Conservation (phyloP, 176 grass and related monocot species). For the Musa troglodytarum region DNA sequence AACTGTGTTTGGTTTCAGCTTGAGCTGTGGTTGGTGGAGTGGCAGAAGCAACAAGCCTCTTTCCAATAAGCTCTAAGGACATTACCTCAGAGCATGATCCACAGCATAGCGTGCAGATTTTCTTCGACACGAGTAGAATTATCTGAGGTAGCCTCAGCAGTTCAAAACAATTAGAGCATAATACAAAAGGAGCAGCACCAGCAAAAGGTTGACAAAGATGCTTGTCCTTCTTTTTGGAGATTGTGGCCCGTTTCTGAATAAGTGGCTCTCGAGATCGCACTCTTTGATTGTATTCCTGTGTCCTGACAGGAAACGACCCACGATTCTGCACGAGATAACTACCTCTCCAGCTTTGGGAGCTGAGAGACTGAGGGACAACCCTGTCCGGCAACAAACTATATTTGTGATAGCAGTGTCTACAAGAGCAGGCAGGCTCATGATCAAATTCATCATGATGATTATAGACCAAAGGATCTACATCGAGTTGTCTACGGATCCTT, state of each 20-base stretch:
- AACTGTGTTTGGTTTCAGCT: conserved; percentile 31
- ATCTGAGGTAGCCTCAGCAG: conserved; percentile 62
- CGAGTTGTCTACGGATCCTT: conserved; percentile 27
- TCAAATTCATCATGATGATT: conserved; percentile 21
- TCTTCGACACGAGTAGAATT: conserved; percentile 32
- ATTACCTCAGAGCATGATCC: conserved; percentile 60
- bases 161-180: conserved; percentile 66
- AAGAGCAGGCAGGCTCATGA: conserved; percentile 29
- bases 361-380: conserved; percentile 4
- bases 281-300: neutral
- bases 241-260: conserved; percentile 40
- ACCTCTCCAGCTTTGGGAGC: conserved; percentile 8
- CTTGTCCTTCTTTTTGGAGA: conserved; percentile 47
- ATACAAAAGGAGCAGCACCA: conserved; percentile 66
- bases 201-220: conserved; percentile 46
- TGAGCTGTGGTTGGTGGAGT: conserved; percentile 15
- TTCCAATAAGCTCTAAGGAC: conserved; percentile 32
- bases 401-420: conserved; percentile 33
- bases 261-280: conserved; percentile 36
- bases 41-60: conserved; percentile 14
- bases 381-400: conserved; percentile 29
- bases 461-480: conserved; percentile 1
- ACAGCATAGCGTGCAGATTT: conserved; percentile 36
- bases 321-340: conserved; percentile 47
- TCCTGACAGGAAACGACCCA: conserved; percentile 22